These are phyloP conservation scores for Cephalotrichum gorgonifer DNA, from an alignment of 2,329 filamentous ascomycete species.

Conservation along the genomic window DNA sequence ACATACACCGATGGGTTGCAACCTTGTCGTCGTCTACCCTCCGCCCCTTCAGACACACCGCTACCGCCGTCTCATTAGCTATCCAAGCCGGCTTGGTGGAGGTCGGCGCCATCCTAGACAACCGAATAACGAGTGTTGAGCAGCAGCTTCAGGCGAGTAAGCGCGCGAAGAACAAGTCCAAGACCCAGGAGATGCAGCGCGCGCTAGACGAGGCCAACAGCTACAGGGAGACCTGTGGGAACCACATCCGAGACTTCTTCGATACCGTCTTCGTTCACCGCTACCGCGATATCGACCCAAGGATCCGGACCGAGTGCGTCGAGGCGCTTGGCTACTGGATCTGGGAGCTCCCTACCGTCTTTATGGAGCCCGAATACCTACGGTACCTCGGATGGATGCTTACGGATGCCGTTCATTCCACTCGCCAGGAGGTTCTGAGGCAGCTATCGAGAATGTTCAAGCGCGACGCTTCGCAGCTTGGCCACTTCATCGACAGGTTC, in stretches of 20 bases:
- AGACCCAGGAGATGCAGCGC: constrained; percentile 62
- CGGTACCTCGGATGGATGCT: constrained; percentile 94
- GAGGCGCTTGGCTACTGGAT: constrained; percentile 86
- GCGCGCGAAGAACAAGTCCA: constrained; percentile 64
- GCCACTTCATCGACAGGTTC: constrained; percentile 90
- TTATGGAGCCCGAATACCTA: constrained; percentile 83
- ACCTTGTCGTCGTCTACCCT: constrained; percentile 83
- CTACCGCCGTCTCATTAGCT: constrained; percentile 72
- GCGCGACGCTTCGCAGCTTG: constrained; percentile 70
- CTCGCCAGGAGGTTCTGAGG: constrained; percentile 75
- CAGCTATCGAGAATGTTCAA: constrained; percentile 74
- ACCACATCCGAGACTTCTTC: constrained; percentile 74
- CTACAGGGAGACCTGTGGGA: constrained; percentile 59
- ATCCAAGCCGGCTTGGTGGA: constrained; percentile 70
- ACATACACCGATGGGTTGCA: constrained; percentile 79
- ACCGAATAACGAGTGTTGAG: constrained; percentile 63
- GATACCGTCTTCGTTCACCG: constrained; percentile 90
- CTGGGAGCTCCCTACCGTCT: constrained; percentile 69
- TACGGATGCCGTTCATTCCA: constrained; percentile 65
- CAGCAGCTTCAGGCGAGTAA: constrained; percentile 72
- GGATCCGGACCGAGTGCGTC: constrained; percentile 81
- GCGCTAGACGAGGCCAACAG: constrained; percentile 61
- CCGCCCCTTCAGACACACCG: constrained; percentile 87
- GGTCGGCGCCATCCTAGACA: constrained; percentile 59
- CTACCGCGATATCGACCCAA: constrained; percentile 87